Percentiles rank a stretch among this genome's conserved stretches.
Conservation (phyloP, 1,284 basidiomycete genomes). For the Cutaneotrichosporon cutaneum region DNA sequence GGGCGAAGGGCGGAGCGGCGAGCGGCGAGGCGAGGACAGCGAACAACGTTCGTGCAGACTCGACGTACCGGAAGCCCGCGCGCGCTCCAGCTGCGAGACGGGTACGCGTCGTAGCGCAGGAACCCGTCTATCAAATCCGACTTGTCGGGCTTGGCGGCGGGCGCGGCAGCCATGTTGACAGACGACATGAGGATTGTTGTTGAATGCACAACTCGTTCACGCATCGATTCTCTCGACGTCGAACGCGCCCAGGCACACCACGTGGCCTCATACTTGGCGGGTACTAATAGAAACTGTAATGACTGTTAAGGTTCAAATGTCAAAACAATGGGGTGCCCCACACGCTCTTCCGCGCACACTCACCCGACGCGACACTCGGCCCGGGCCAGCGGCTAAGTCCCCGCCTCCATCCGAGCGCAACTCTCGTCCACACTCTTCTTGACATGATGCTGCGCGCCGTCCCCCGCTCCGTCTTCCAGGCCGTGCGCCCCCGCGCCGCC, state of each 20-base stretch:
- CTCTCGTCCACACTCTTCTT: not conserved
- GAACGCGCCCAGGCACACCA: not conserved
- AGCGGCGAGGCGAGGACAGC: no score
- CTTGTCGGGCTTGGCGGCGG: not conserved
- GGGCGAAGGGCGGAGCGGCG: no score
- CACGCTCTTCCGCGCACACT: no score
- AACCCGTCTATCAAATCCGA: constrained; percentile 18
- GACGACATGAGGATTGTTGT: not conserved
- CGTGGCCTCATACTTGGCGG: not conserved
- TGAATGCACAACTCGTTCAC: no score
- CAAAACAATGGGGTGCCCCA: not conserved
- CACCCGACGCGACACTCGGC: not conserved
- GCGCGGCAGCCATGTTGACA: not conserved
- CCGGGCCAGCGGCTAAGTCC: not conserved
- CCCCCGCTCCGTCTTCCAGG: not conserved
- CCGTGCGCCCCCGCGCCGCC: not conserved
- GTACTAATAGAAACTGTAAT: not conserved
- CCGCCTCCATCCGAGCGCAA: not conserved
- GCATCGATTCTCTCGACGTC: no score
- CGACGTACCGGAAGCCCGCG: constrained; percentile 32
- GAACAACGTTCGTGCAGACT: no score
- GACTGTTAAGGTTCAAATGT: no score
- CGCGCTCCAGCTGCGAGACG: constrained; percentile 24
- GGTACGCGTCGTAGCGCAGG: constrained; percentile 27
- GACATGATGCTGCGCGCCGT: not conserved